Conservation (phyloP, 345 rosid species). For the Cochlearia excelsa region DNA sequence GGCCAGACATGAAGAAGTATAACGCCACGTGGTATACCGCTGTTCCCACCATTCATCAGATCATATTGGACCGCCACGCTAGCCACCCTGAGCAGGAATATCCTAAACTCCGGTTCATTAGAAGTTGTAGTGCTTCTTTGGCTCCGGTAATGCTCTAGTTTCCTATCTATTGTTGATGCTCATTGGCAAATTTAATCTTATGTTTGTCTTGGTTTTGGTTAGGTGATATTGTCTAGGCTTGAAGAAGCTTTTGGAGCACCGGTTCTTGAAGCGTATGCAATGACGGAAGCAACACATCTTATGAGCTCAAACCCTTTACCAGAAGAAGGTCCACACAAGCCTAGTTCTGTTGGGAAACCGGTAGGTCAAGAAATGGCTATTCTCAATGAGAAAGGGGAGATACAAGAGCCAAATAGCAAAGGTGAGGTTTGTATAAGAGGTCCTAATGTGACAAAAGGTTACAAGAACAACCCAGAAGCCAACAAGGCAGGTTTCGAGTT, state of each 20-base stretch:
- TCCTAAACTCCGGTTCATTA: constrained; percentile 70
- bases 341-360: constrained; percentile 85
- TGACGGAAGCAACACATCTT: constrained; percentile 83
- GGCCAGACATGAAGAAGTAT: constrained; percentile 65
- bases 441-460: constrained; percentile 82
- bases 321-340: constrained; percentile 66
- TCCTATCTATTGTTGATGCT: neutral
- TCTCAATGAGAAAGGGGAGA: constrained; percentile 62
- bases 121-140: constrained; percentile 88
- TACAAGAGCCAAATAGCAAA: constrained; percentile 39
- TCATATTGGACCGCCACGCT: constrained; percentile 69
- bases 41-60: constrained; percentile 90
- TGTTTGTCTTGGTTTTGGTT: constrained; percentile 12
- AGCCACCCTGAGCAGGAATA: constrained; percentile 54
- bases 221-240: constrained; percentile 59
- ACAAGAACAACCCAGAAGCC: constrained; percentile 86
- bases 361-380: constrained; percentile 82
- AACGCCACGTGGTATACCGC: constrained; percentile 94
- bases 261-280: constrained; percentile 86
- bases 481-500: constrained; percentile 72
- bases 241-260: constrained; percentile 81
- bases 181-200: neutral
- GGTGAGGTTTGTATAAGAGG: constrained; percentile 94
- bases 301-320: constrained; percentile 85
- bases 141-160: constrained; percentile 48